These are phyloP conservation scores for Erythrobasidium hasegawianum DNA, from an alignment of 1,284 basidiomycete species.

Conservation along the genomic window DNA sequence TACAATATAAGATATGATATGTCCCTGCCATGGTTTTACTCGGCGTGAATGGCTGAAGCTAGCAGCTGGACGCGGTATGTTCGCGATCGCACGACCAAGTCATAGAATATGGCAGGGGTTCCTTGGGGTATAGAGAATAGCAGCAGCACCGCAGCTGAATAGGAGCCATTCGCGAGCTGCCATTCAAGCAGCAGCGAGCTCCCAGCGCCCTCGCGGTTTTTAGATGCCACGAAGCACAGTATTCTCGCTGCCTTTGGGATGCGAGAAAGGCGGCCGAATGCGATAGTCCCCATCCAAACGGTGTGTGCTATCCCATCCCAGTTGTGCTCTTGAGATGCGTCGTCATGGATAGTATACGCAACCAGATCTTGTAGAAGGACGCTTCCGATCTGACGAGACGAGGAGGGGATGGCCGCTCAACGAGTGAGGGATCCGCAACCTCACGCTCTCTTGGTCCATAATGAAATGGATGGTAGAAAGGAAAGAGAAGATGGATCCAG, in stretches of 20 bases:
- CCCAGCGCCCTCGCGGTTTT: not conserved
- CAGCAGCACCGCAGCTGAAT: too few species aligned
- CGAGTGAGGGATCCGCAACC: slow-evolving; percentile 2
- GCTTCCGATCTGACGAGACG: slow-evolving; percentile 36
- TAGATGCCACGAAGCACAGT: too few species aligned
- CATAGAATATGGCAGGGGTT: slow-evolving; percentile 3
- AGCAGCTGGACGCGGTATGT: slow-evolving; percentile 9
- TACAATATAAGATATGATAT: slow-evolving; percentile 2
- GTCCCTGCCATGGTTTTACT: slow-evolving; percentile 34
- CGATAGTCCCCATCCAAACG: too few species aligned
- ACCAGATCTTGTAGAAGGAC: slow-evolving; percentile 12
- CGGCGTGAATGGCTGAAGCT: slow-evolving; percentile 26
- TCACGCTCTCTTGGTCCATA: slow-evolving; percentile 21
- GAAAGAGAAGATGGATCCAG: slow-evolving; percentile 12
- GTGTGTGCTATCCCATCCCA: not conserved
- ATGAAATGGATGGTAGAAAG: slow-evolving; percentile 6
- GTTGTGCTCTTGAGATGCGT: slow-evolving; percentile 26
- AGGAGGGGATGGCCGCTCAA: not conserved
- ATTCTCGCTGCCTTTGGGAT: too few species aligned
- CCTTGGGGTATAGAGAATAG: not conserved
- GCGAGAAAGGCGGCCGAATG: too few species aligned
- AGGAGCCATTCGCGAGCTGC: not conserved
- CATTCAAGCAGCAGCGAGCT: not conserved
- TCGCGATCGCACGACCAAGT: not conserved
- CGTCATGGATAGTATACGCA: slow-evolving; percentile 35